Conservation (phyloP, 2,329 filamentous ascomycete species). For the Truncatella angustata region DNA sequence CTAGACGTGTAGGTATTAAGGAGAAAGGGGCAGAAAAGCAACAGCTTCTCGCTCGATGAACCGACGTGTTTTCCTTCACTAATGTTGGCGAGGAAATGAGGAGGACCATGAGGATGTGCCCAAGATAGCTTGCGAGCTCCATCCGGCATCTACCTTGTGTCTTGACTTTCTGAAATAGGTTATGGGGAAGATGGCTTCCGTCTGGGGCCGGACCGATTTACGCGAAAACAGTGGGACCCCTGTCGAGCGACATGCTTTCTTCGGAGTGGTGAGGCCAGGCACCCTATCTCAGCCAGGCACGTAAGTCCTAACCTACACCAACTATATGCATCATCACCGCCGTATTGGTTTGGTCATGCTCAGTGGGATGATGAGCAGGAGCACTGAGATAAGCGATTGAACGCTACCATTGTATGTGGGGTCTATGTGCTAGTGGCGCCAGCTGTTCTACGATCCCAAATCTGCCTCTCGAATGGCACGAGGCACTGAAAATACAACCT, state of each 20-base stretch:
- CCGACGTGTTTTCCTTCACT: too few species aligned
- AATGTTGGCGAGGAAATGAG: too few species aligned
- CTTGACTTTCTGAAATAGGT: conserved; percentile 3
- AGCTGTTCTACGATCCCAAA: too few species aligned
- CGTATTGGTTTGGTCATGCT: too few species aligned
- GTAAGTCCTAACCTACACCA: neutral
- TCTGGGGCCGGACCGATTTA: conserved; percentile 4
- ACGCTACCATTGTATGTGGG: too few species aligned
- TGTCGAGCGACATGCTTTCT: neutral
- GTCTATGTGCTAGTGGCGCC: too few species aligned
- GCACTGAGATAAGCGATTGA: too few species aligned
- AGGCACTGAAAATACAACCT: too few species aligned
- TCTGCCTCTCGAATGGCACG: too few species aligned
- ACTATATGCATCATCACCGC: neutral
- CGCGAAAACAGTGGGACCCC: neutral
- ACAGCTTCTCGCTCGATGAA: neutral
- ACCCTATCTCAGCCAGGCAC: neutral
- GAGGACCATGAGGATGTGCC: too few species aligned
- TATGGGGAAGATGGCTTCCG: conserved; percentile 4
- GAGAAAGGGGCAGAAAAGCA: neutral
- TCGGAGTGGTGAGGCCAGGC: neutral
- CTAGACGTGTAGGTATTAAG: neutral
- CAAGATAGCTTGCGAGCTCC: neutral
- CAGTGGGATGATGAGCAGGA: too few species aligned
- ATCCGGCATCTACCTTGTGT: neutral